Evolutionary conservation across 2,329 filamentous ascomycete genomes (phyloP).

Genomic region (Trichoderma breve): DNA sequence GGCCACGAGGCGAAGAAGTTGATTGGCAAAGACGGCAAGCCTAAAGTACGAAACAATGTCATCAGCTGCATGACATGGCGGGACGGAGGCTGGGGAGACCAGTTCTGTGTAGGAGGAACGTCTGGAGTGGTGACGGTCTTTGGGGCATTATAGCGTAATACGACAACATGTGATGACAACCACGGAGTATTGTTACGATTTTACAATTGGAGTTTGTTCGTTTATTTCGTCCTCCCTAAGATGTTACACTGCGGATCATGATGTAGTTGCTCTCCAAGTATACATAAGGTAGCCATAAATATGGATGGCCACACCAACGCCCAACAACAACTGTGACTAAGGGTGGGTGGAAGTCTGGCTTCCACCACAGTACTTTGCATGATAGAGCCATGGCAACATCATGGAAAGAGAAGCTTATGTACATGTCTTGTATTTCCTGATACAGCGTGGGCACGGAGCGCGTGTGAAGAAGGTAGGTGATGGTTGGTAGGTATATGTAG

Average conservation of each 20-base stretch:
- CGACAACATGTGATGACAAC: not conserved
- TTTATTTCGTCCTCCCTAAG: not conserved
- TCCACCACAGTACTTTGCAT: not conserved
- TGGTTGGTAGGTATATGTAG: not conserved
- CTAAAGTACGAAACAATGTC: slow-evolving; percentile 58
- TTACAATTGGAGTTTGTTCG: not conserved
- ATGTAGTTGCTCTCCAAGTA: not conserved
- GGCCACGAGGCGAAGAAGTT: slow-evolving; percentile 47
- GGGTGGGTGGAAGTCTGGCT: not conserved
- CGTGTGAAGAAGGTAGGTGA: not conserved
- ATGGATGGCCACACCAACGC: not conserved
- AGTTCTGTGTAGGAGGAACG: slow-evolving; percentile 64
- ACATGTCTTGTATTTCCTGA: not conserved
- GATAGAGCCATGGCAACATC: not conserved
- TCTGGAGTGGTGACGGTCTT: slow-evolving; percentile 65
- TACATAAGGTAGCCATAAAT: not conserved
- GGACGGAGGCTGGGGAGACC: slow-evolving; percentile 59
- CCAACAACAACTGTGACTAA: not conserved
- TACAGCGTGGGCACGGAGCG: not conserved
- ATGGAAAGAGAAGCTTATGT: not conserved
- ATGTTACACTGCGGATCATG: not conserved
- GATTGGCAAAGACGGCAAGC: slow-evolving; percentile 59
- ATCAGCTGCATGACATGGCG: slow-evolving; percentile 63
- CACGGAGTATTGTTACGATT: not conserved
- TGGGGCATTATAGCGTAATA: slow-evolving; percentile 36